Conservation (phyloP, 2,329 filamentous ascomycete species). For the Ophiocordyceps polyrhachis-furcata region DNA sequence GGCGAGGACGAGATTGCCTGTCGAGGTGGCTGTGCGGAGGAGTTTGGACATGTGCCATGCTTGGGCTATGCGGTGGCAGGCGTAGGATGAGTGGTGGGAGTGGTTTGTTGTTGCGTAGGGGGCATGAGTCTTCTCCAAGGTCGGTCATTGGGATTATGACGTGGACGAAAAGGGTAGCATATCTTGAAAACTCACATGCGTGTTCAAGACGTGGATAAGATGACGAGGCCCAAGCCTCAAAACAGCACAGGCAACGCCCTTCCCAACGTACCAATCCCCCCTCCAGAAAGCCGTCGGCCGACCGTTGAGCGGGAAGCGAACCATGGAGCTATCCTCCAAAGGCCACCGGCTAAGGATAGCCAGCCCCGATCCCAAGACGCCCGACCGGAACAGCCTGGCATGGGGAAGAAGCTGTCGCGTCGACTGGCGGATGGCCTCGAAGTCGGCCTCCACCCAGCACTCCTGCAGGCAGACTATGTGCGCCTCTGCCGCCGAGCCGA, state of each 20-base stretch:
- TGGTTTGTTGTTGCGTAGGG: slow-evolving; percentile 73
- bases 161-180: too few species aligned
- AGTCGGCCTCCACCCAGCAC: slow-evolving; percentile 81
- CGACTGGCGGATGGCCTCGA: slow-evolving; percentile 54
- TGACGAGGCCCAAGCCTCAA: slow-evolving; percentile 64
- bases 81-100: slow-evolving; percentile 60
- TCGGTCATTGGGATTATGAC: too few species aligned
- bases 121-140: slow-evolving; percentile 65
- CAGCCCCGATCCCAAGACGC: slow-evolving; percentile 75
- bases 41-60: slow-evolving; percentile 90
- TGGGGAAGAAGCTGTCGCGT: slow-evolving; percentile 63
- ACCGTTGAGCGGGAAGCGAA: slow-evolving; percentile 76
- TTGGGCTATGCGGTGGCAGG: slow-evolving; percentile 79
- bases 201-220: slow-evolving; percentile 78
- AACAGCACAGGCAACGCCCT: slow-evolving; percentile 71
- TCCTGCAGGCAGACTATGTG: slow-evolving; percentile 89
- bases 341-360: slow-evolving; percentile 85
- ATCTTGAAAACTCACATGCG: slow-evolving; percentile 55
- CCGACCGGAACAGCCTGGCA: slow-evolving; percentile 83
- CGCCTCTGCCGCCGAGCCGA: slow-evolving; percentile 48
- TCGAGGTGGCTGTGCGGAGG: slow-evolving; percentile 60
- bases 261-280: slow-evolving; percentile 93
- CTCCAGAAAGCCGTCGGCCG: slow-evolving; percentile 84
- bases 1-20: slow-evolving; percentile 67
- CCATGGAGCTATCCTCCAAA: slow-evolving; percentile 76